A percentile compares a stretch with the other conserved stretches of the same genome.
Evolutionary conservation across 345 rosid species (phyloP).

Genomic region (Eucalyptus dawsonii): DNA sequence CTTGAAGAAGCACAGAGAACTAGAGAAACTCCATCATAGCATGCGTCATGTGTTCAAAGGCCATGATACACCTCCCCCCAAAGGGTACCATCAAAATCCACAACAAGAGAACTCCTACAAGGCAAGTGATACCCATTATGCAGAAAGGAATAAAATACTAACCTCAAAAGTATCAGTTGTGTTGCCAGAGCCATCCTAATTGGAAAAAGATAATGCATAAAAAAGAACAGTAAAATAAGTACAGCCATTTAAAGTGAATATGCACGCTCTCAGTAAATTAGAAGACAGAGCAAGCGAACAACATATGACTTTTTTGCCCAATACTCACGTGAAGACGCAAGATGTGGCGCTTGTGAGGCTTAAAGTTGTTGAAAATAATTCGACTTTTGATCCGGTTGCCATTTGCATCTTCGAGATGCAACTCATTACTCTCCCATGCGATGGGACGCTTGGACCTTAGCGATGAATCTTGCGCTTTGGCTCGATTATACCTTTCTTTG

Average conservation of each 20-base stretch:
- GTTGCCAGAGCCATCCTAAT: slow-evolving; percentile 43
- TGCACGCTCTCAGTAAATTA: neutral
- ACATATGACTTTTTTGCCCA: neutral
- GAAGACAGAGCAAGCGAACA: neutral
- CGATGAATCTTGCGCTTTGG: neutral
- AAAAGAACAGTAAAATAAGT: neutral
- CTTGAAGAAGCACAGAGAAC: neutral
- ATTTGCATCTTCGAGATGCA: slow-evolving; percentile 16
- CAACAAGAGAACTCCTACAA: neutral
- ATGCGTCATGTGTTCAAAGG: neutral
- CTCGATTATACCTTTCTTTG: slow-evolving; percentile 8
- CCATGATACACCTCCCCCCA: neutral
- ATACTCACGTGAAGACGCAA: slow-evolving; percentile 38
- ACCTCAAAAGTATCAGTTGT: slow-evolving; percentile 32
- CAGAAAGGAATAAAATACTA: neutral
- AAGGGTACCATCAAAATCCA: neutral
- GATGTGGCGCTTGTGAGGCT: slow-evolving; percentile 24
- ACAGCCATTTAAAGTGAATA: neutral
- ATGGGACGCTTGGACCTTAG: neutral
- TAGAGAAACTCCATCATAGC: neutral
- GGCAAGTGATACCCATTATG: neutral
- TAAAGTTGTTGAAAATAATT: slow-evolving; percentile 18
- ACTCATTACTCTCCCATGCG: slow-evolving; percentile 13
- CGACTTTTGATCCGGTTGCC: neutral
- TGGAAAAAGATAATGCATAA: neutral